Conservation (phyloP, 2,329 filamentous ascomycete species). For the Corynespora cassiicola region DNA sequence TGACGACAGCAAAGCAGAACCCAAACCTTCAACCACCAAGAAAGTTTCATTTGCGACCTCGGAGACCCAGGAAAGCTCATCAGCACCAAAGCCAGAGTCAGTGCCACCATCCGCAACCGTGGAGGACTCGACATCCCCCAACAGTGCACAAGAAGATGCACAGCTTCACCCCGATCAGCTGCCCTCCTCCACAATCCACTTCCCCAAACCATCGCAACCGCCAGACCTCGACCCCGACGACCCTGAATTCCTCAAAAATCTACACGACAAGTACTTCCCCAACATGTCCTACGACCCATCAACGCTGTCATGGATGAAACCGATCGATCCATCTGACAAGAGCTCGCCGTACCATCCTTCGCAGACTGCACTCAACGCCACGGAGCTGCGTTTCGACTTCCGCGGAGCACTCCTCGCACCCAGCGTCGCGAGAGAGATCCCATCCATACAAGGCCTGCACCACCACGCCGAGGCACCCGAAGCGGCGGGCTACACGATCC, state of each 20-base stretch:
- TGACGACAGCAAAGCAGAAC: conserved; percentile 11
- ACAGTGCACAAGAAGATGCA: conserved; percentile 72
- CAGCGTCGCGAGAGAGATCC: conserved; percentile 73
- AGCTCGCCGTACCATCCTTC: conserved; percentile 82
- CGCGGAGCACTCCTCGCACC: conserved; percentile 81
- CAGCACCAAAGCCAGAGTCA: conserved; percentile 9
- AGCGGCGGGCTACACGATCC: conserved; percentile 91
- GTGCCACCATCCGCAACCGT: conserved; percentile 7
- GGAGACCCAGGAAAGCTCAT: conserved; percentile 10
- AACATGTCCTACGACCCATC: conserved; percentile 83
- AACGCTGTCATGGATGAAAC: conserved; percentile 88
- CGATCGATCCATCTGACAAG: conserved; percentile 66
- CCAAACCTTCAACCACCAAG: conserved; percentile 25
- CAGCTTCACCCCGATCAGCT: conserved; percentile 69
- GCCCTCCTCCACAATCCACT: conserved; percentile 61
- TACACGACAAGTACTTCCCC: conserved; percentile 95
- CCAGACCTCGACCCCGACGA: conserved; percentile 84
- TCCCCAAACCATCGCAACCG: conserved; percentile 61
- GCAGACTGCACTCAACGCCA: conserved; percentile 73
- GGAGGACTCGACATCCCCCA: conserved; percentile 63
- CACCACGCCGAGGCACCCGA: conserved; percentile 93
- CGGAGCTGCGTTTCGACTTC: conserved; percentile 88
- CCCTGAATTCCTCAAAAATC: conserved; percentile 79
- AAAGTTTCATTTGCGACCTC: conserved; percentile 43
- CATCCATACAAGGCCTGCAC: conserved; percentile 81